Percentiles rank a stretch among this genome's conserved stretches.
These are phyloP conservation scores for Trebouxiophyceae sp. DNA, from an alignment of 163 green algal species.

Conservation along the genomic window DNA sequence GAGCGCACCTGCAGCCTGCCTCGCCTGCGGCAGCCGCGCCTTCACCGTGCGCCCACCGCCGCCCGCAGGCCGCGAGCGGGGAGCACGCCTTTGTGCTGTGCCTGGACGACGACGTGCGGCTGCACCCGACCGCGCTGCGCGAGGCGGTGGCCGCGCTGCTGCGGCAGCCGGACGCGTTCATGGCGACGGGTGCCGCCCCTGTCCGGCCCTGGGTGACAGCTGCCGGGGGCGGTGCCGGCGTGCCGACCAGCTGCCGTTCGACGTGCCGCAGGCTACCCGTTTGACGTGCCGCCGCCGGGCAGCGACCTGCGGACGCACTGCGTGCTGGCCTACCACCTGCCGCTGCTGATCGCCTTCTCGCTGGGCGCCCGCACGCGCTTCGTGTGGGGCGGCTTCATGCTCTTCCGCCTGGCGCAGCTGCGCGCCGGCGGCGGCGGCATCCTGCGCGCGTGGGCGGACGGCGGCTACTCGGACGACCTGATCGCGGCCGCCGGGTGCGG, in stretches of 20 bases:
- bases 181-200: constrained; percentile 54
- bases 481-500: constrained; percentile 62
- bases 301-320: constrained; percentile 52
- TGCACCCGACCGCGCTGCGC: constrained; percentile 45
- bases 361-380: constrained; percentile 50
- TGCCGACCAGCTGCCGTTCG: constrained; percentile 36
- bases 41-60: too few relatives aligned
- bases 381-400: constrained; percentile 83
- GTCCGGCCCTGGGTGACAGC: too few relatives aligned
- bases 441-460: constrained; percentile 55
- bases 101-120: constrained; percentile 84
- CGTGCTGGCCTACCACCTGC: constrained; percentile 74
- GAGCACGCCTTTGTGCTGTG: constrained; percentile 66
- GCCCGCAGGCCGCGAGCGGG: constrained; percentile 14
- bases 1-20: too few relatives aligned
- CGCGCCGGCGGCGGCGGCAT: constrained; percentile 28
- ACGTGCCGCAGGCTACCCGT: constrained; percentile 75
- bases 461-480: constrained; percentile 93
- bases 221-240: constrained; percentile 52
- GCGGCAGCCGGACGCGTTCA: constrained; percentile 38
- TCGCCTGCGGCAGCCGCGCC: not conserved
- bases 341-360: constrained; percentile 74
- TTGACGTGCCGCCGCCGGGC: constrained; percentile 61
- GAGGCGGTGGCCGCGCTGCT: constrained; percentile 47
- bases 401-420: constrained; percentile 48